Evolutionary conservation across 352 stramenopile species (phyloP).

Genomic region (Bremia lactucae): DNA sequence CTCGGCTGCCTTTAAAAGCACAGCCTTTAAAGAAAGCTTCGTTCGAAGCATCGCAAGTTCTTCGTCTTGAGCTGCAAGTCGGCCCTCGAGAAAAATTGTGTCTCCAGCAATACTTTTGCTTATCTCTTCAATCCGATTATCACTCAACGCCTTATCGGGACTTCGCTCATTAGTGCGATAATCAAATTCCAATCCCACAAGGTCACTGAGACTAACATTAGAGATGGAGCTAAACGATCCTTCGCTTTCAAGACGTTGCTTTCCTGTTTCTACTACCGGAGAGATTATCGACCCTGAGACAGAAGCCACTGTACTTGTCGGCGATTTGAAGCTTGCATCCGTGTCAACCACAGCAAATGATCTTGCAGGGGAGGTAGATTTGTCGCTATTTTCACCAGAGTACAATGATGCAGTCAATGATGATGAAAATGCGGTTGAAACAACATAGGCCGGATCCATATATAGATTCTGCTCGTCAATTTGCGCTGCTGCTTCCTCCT

Average conservation of each 20-base stretch:
- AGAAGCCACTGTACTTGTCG: too few relatives aligned
- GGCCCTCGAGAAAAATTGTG: slow-evolving; percentile 44
- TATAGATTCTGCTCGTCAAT: slow-evolving; percentile 59
- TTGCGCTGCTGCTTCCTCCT: slow-evolving; percentile 47
- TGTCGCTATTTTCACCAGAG: too few relatives aligned
- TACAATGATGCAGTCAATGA: slow-evolving; percentile 3
- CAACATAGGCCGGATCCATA: slow-evolving; percentile 51
- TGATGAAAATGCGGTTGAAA: neutral
- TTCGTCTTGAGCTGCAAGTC: slow-evolving; percentile 49
- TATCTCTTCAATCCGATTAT: slow-evolving; percentile 8
- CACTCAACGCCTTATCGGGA: slow-evolving; percentile 3
- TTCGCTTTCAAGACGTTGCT: slow-evolving; percentile 20
- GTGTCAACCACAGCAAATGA: too few relatives aligned
- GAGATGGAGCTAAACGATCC: slow-evolving; percentile 13
- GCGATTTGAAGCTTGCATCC: too few relatives aligned
- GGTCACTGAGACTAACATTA: slow-evolving; percentile 19
- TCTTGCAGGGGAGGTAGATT: too few relatives aligned
- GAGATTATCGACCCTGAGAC: too few relatives aligned
- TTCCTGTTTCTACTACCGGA: too few relatives aligned
- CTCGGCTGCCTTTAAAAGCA: slow-evolving; percentile 48
- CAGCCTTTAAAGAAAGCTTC: slow-evolving; percentile 53
- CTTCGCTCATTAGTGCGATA: slow-evolving; percentile 9
- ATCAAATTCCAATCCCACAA: slow-evolving; percentile 23
- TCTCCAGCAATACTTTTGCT: slow-evolving; percentile 2
- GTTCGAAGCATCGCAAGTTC: slow-evolving; percentile 63